Evolutionary conservation across 768 basidiomycete genomes (phyloP), one percentile per base, ranked within the genome.

Genomic region (Suillus luteus): DNA sequence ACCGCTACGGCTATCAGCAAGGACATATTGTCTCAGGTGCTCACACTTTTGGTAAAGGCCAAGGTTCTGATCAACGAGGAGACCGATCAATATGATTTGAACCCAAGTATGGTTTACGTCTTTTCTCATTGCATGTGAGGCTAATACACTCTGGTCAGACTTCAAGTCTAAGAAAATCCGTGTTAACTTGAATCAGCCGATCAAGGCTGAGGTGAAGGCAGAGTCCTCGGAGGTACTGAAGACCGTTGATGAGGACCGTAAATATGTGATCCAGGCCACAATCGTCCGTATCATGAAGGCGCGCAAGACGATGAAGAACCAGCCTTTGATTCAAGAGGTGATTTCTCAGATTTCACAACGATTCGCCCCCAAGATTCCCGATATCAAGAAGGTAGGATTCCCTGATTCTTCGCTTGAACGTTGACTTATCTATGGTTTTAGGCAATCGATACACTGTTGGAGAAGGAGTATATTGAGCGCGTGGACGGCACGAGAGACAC

Each of bases 381-480:
- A 97, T 73, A 95, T 99, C 79, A 99, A 99, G 78, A 96, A 96
- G 87, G 93, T 91, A 11, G 75, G 49, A 40, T 41, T 27, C 22
- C 58, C 55, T 57, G 55, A 3, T 49, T 9, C 19, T 24, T 41
- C 2, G 11, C 35, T 12, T 43, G 49, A 40, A 7, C 22, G 31
- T 37, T 0, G 0, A 41, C 67, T 73, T 38, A 65, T 57, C 10
- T 24, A 33, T 63, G 71, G 66, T 55, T 43, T n/a, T 14, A 92
- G 91, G 92, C 93, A 3, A 96, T 98, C 64, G 95, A 96, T 72
- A 88, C 88, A 15, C 80, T 99, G 22, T 81, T 98, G 55, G 96
- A 98, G 80, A 96, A 96, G 79, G 96, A 99, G 75, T 99, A 98
- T 75, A 91, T 99, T 69, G 96, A 99, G 73, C 89, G 96, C 37